These are phyloP conservation scores for Brettanomyces sp. DNA, from an alignment of 805 yeast species.

Conservation along the genomic window DNA sequence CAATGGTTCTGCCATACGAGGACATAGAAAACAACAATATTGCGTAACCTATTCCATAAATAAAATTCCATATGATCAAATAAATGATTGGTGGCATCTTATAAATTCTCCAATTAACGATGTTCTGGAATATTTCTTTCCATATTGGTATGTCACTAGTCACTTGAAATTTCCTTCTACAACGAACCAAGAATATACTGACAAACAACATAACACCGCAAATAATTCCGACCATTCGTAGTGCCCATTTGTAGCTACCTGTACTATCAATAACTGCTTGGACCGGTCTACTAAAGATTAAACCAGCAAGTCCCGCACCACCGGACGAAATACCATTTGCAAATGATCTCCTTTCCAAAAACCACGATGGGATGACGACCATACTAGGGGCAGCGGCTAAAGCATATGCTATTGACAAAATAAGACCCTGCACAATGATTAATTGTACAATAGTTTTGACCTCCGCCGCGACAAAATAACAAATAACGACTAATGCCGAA, in stretches of 20 bases:
- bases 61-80: constrained; percentile 15
- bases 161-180: constrained; percentile 15
- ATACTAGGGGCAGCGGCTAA: constrained; percentile 26
- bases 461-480: constrained; percentile 36
- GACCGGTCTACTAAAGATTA: constrained; percentile 33
- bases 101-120: constrained; percentile 10
- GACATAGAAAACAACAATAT: constrained; percentile 35
- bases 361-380: constrained; percentile 41
- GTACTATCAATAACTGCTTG: constrained; percentile 30
- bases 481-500: constrained; percentile 28
- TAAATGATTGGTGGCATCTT: constrained; percentile 17
- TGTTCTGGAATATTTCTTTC: constrained; percentile 10
- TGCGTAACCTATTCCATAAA: constrained; percentile 25
- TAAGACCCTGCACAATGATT: constrained; percentile 39
- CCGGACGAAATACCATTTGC: constrained; percentile 40
- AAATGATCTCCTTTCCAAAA: constrained; percentile 31
- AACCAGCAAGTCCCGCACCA: constrained; percentile 49
- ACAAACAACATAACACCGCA: constrained; percentile 15
- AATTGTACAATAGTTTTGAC: constrained; percentile 33
- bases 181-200: constrained; percentile 13
- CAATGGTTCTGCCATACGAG: constrained; percentile 40
- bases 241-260: constrained; percentile 38
- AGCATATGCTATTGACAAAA: constrained; percentile 35
- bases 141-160: constrained; percentile 9
- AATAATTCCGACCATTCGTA: constrained; percentile 32